Base-by-base conservation (phyloP, 1,139 yeast species). In the Torulaspora globosa region DNA sequence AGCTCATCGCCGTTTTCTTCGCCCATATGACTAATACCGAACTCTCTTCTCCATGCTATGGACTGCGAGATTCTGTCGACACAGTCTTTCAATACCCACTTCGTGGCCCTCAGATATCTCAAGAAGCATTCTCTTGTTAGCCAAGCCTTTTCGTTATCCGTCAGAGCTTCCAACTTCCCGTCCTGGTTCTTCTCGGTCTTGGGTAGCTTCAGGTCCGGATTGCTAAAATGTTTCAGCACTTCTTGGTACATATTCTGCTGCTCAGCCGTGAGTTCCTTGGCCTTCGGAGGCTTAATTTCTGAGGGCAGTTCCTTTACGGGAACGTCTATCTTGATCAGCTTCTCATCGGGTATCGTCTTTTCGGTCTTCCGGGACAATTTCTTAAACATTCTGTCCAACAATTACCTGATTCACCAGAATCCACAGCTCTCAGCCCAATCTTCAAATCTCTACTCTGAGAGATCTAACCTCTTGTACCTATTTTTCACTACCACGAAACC, bases 41-140 rank as follows among this genome's bases (percentile, higher is more conserved):
- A 90, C 44, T 87, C 87, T 55, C 97, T 79, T 70, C 97, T 79
- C 97, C 97, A 92, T 3, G 86, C 78, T 12, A 92, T 56, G 0
- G 97, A 84, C 19, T 78, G 79, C 56, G 80, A 83, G 8, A 92
- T 71, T 56, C 98, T 76, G 52, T 77, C 78, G 42, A 81, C 82
- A 23, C 95, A 84, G 16, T 81, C 84, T 23, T 76, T 73, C 0
- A 75, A 72, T 36, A 79, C 76, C 97, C 97, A 92, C 65, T 88
- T 90, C 39, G 96, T 82, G 10, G 97, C 98, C 41, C 96, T 75
- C 46, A 90, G 70, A 60, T 90, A 92, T 59, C 98, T 75, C 58
- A 88, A 68, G 46, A 92, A 74, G 62, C 97, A 92, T 63, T 92
- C 97, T 55, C 83, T 76, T 3, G 96, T 85, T 43, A 92, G 70